Conservation (phyloP, 2,329 filamentous ascomycete species). For the Phyllosticta paracitricarpa region DNA sequence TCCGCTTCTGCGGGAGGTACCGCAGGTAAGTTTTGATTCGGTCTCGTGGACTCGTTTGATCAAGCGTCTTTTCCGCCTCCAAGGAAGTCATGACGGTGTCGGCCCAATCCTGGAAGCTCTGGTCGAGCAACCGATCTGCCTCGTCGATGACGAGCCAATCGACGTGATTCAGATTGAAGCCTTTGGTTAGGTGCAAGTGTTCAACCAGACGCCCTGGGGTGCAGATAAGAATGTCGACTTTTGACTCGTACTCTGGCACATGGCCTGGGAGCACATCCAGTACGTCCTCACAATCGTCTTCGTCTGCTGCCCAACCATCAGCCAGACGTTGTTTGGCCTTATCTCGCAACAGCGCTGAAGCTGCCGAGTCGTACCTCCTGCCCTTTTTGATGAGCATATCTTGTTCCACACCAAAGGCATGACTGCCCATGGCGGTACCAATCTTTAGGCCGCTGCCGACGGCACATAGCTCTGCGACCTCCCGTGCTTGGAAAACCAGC, state of each 20-base stretch:
- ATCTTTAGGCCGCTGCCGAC: conserved; percentile 64
- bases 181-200: conserved; percentile 73
- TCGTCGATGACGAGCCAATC: conserved; percentile 90
- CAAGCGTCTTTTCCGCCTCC: conserved; percentile 43
- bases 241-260: conserved; percentile 55
- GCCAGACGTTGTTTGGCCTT: conserved; percentile 30
- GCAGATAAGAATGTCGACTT: conserved; percentile 79
- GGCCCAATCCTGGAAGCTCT: conserved; percentile 90
- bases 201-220: conserved; percentile 89
- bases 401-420: conserved; percentile 59
- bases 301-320: conserved; percentile 1
- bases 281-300: conserved; percentile 20
- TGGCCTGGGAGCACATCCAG: conserved; percentile 46
- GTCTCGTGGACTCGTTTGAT: conserved; percentile 43
- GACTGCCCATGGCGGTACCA: conserved; percentile 73
- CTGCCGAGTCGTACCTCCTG: conserved; percentile 52
- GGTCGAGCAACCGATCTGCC: conserved; percentile 81
- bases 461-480: conserved; percentile 59
- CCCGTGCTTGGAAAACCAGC: conserved; percentile 74
- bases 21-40: conserved; percentile 38
- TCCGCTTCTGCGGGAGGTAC: conserved; percentile 28
- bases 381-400: conserved; percentile 49
- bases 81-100: conserved; percentile 53
- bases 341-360: conserved; percentile 40
- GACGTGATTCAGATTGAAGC: conserved; percentile 68